Evolutionary conservation across 108 stramenopile genomes (phyloP).

Genomic region (Schizochytrium sp.): DNA sequence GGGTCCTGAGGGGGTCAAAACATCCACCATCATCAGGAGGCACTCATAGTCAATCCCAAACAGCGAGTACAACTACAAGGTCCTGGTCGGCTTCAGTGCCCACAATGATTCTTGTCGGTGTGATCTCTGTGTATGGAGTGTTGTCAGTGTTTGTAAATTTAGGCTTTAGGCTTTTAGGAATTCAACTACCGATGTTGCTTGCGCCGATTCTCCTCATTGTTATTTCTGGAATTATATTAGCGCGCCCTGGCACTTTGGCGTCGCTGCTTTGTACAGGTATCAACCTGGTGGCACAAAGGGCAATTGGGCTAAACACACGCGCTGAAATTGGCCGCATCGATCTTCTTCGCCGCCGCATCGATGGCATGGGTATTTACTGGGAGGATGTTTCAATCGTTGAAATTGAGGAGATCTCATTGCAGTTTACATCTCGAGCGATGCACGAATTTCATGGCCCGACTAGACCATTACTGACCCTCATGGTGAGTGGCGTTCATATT

Average conservation of each 20-base stretch:
- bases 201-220: conserved; percentile 13
- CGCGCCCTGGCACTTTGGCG: conserved; percentile 38
- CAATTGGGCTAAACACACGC: conserved; percentile 12
- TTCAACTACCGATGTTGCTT: conserved; percentile 6
- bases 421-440: conserved; percentile 24
- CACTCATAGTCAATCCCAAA: not conserved
- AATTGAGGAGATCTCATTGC: not conserved
- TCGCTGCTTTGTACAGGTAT: conserved; percentile 12
- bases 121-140: not conserved
- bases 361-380: not conserved
- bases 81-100: conserved; percentile 11
- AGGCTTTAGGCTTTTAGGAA: conserved; percentile 36
- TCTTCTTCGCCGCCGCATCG: not conserved
- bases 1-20: not conserved
- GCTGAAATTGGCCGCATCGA: conserved; percentile 48
- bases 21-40: not conserved
- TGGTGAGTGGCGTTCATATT: not conserved
- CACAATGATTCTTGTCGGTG: not conserved
- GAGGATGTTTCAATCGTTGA: conserved; percentile 14
- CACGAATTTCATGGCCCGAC: conserved; percentile 16
- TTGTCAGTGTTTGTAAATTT: conserved; percentile 9
- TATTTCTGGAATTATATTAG: not conserved
- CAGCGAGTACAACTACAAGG: not conserved
- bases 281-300: not conserved
- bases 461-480: conserved; percentile 31